A percentile compares a stretch with the other conserved stretches of the same genome.
These are phyloP conservation scores for Polychaeton citri DNA, from an alignment of 2,329 filamentous ascomycete genomes.

Conservation along the genomic window DNA sequence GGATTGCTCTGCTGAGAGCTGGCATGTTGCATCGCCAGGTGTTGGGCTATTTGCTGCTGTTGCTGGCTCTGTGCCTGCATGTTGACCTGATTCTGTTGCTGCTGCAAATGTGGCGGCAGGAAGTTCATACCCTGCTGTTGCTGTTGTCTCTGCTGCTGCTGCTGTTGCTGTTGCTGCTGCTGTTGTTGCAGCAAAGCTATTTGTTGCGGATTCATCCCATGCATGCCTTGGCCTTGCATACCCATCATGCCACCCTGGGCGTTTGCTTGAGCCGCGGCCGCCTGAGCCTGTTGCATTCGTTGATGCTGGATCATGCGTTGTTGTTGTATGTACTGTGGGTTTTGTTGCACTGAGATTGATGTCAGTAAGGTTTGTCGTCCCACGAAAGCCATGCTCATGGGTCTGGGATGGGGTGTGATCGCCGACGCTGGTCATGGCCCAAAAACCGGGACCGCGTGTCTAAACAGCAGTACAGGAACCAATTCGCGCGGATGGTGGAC, in stretches of 20 bases:
- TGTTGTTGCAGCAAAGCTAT: slow-evolving; percentile 6
- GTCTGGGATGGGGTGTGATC: no score
- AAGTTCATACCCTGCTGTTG: slow-evolving; percentile 12
- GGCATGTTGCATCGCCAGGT: slow-evolving; percentile 33
- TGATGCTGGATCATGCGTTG: slow-evolving; percentile 19
- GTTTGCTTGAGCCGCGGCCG: slow-evolving; percentile 40
- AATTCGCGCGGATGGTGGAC: slow-evolving; percentile 14
- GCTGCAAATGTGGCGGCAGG: slow-evolving; percentile 9
- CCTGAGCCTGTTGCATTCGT: slow-evolving; percentile 42
- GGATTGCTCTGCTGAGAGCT: slow-evolving; percentile 37
- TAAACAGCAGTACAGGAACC: no score
- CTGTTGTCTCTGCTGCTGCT: slow-evolving; percentile 21
- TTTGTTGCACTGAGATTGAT: slow-evolving; percentile 26
- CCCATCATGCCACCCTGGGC: slow-evolving; percentile 5
- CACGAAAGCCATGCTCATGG: no score
- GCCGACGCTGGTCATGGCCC: no score
- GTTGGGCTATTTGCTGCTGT: slow-evolving; percentile 3
- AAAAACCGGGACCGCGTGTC: no score
- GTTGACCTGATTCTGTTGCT: slow-evolving; percentile 10
- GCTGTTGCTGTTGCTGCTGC: slow-evolving; percentile 9
- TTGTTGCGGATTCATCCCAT: slow-evolving; percentile 19
- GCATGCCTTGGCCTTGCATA: slow-evolving; percentile 11
- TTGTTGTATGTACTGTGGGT: slow-evolving; percentile 8
- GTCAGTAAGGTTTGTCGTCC: slow-evolving; percentile 16
- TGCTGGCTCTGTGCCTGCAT: slow-evolving; percentile 12